Evolutionary conservation across 768 basidiomycete species (phyloP), one percentile per base, ranked within the genome.

Genomic region (Coprinopsis sp.): DNA sequence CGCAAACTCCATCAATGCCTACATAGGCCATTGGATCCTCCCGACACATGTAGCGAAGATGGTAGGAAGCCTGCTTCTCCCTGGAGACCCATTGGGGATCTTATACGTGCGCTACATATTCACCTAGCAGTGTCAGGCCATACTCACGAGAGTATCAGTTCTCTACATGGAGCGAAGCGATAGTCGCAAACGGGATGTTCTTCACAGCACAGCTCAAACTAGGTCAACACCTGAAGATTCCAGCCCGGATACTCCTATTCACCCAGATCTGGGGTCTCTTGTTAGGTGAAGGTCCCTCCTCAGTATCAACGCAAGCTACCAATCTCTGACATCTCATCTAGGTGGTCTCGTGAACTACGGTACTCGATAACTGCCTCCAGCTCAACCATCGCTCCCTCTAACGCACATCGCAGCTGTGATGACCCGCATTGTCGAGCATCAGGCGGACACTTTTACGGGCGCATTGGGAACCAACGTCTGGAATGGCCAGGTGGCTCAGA

Each of bases 221-320:
- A 54, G 85, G 81, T 19, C 82, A 87, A 61, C 80, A 81, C 58
- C 63, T 77, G 1, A 84, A 84, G 61, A 74, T 87, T 33, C 82
- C 84, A 22, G 81, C 84, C 19, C 78, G 82, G 12, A 70, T 74
- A 30, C 79, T 82, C 64, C 82, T 85, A 60, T 57, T 77, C 8
- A 78, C 79, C 6, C 84, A 85, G 55, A 66, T 82, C n/a, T 75
- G 76, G 70, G 81, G 81, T 3, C 81, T 82, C 0, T 70, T 84
- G 36, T 66, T 84, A 45, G 81, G 71, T 70, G 43, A 37, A 57
- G 52, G 6, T 33, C 34, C 11, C 16, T 42, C 25, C 30, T 22
- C 12, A 3, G 21, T n/a, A 0, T 21, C 11, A 25, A 18, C 10
- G 14, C 39, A 12, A 23, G 6, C 8, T 25, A 24, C 39, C 18